Conservation (phyloP, 2,329 filamentous ascomycete genomes). For the Cladorrhinum sp. region DNA sequence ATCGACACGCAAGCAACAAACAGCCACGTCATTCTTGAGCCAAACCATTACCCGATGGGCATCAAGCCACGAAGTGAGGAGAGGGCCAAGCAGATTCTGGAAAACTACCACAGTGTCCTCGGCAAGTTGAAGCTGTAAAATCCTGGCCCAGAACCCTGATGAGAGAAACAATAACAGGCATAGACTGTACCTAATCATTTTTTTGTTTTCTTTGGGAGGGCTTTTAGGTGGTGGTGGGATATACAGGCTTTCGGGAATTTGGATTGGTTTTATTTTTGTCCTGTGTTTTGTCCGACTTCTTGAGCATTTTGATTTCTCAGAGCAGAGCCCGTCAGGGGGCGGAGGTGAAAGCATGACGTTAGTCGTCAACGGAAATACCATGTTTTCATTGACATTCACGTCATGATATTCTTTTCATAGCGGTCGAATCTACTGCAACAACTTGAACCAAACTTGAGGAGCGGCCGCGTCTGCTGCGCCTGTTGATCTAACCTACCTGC, state of each 20-base stretch:
- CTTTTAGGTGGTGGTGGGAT: neutral
- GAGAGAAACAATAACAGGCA: neutral
- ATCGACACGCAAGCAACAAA: conserved; percentile 51
- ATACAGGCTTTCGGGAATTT: neutral
- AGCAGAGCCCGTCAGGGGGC: neutral
- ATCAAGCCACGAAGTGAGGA: conserved; percentile 42
- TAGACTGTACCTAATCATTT: conserved; percentile 7
- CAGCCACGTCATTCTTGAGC: conserved; percentile 53
- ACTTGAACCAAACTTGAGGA: neutral
- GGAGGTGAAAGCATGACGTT: neutral
- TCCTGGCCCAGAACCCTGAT: no score
- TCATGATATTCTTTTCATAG: no score
- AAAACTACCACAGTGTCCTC: conserved; percentile 21
- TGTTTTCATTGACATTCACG: neutral
- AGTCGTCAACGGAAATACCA: neutral
- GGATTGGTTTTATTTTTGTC: neutral
- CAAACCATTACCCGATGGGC: conserved; percentile 44
- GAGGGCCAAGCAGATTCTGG: conserved; percentile 37
- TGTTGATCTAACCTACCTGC: neutral
- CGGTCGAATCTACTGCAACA: no score
- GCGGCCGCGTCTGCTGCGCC: neutral
- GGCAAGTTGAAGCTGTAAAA: conserved; percentile 18
- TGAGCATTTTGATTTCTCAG: no score
- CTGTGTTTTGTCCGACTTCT: neutral
- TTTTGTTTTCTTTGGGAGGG: neutral